phyloP scores from a whole-genome alignment of 2,329 filamentous ascomycete genomes.

The Xylaria sp. region DNA sequence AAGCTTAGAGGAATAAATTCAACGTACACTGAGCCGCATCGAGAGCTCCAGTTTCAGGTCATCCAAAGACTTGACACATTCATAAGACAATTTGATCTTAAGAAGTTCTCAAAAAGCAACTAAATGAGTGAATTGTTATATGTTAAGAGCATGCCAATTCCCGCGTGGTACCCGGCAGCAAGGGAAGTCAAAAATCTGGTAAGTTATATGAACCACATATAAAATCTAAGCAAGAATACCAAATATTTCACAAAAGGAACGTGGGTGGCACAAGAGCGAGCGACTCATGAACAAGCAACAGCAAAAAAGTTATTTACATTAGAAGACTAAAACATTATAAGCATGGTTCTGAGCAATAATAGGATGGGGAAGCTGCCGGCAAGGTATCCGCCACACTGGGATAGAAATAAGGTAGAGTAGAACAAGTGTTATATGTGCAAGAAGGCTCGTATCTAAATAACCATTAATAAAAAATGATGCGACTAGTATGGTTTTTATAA shows the following conservation, averaged over 20 bases:
- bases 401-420: slow-evolving; percentile 16
- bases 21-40: neutral
- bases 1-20: neutral
- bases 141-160: neutral
- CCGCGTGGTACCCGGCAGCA: slow-evolving; percentile 2
- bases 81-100: neutral
- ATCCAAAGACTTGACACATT: neutral
- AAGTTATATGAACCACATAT: slow-evolving; percentile 23
- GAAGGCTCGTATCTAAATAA: slow-evolving; percentile 24
- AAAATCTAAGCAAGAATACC: slow-evolving; percentile 20
- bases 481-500: neutral
- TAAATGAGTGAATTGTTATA: neutral
- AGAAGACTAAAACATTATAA: slow-evolving; percentile 38
- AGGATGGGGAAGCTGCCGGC: neutral
- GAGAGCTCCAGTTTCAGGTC: neutral
- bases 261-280: slow-evolving; percentile 24
- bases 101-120: neutral
- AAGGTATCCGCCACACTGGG: slow-evolving; percentile 22
- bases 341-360: neutral
- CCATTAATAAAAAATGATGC: slow-evolving; percentile 27
- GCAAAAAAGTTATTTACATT: slow-evolving; percentile 34
- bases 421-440: slow-evolving; percentile 14
- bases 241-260: slow-evolving; percentile 31
- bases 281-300: slow-evolving; percentile 10
- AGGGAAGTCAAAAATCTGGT: neutral